A percentile compares a stretch with the other conserved stretches of the same genome.
Conservation (phyloP, 2,329 filamentous ascomycete genomes). For the Aureobasidium sp. region DNA sequence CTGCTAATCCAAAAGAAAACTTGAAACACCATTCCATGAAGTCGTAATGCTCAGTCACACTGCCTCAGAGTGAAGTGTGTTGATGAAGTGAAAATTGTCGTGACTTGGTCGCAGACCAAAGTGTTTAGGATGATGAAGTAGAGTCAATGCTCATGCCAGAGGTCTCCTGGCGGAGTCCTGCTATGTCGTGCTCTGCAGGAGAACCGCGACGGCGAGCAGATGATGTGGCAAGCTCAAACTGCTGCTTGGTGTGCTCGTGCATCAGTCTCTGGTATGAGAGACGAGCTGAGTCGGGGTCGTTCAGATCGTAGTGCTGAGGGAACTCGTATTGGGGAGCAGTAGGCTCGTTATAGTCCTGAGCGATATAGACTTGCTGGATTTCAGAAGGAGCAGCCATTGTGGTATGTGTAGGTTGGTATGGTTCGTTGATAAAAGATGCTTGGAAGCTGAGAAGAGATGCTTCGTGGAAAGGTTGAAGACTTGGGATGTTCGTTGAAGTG, state of each 20-base stretch:
- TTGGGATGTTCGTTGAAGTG: not conserved
- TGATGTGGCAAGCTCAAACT: constrained; percentile 39
- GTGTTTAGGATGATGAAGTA: constrained; percentile 18
- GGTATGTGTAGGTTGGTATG: not conserved
- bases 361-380: constrained; percentile 29
- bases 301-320: constrained; percentile 37
- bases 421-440: not conserved
- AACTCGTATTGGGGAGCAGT: constrained; percentile 39
- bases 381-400: constrained; percentile 26
- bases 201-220: constrained; percentile 38
- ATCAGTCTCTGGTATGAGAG: constrained; percentile 41
- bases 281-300: constrained; percentile 35
- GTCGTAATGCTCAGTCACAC: not conserved
- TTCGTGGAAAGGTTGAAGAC: not conserved
- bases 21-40: constrained; percentile 4
- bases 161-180: constrained; percentile 21
- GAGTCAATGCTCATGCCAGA: constrained; percentile 26
- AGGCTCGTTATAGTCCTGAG: constrained; percentile 35
- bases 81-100: not conserved
- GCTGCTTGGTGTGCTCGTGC: constrained; percentile 45
- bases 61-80: not conserved
- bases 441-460: not conserved
- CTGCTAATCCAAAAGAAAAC: not conserved
- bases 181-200: constrained; percentile 19
- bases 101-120: not conserved